phyloP scores from a whole-genome alignment of 1,139 yeast genomes.

The Hemisphaericaspora subhashii region DNA sequence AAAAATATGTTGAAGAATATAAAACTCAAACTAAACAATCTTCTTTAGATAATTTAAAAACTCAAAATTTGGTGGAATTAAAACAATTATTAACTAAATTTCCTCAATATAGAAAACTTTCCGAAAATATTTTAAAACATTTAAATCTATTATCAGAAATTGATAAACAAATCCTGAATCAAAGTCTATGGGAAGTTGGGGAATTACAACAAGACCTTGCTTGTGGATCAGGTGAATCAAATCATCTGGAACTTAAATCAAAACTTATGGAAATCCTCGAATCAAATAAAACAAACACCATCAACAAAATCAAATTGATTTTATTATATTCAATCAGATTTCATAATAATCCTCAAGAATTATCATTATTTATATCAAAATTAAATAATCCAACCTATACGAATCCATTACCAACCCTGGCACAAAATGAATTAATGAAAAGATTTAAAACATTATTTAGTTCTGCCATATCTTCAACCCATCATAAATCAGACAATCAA shows the following conservation, averaged over 20 bases:
- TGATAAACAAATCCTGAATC: conserved; percentile 61
- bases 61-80: conserved; percentile 80
- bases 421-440: conserved; percentile 34
- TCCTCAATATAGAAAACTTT: conserved; percentile 87
- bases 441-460: conserved; percentile 29
- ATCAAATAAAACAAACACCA: conserved; percentile 25
- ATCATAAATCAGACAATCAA: conserved; percentile 13
- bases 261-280: conserved; percentile 29
- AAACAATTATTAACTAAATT: conserved; percentile 86
- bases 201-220: conserved; percentile 87
- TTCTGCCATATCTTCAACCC: conserved; percentile 5
- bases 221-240: conserved; percentile 50
- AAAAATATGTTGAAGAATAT: conserved; percentile 80
- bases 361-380: conserved; percentile 25
- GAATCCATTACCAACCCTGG: conserved; percentile 31
- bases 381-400: conserved; percentile 31
- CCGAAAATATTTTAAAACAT: conserved; percentile 91
- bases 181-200: conserved; percentile 78
- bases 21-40: conserved; percentile 74
- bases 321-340: conserved; percentile 74
- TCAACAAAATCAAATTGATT: conserved; percentile 50
- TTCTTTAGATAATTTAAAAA: conserved; percentile 55
- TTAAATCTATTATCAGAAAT: conserved; percentile 86
- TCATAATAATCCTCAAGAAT: conserved; percentile 24
- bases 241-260: conserved; percentile 26